A percentile compares a stretch with the other conserved stretches of the same genome.
Evolutionary conservation across 129 eudicot species (phyloP).

Genomic region (Helianthus annuus): HanXRQr2.0-SUNRISE NC_035441.2:187412735-187413234

Average conservation of each 20-base stretch:
- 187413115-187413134: conserved; percentile 1
- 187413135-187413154: conserved; percentile 27
- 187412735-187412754: too few species aligned
- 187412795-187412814: too few species aligned
- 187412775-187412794: too few species aligned
- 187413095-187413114: conserved; percentile 29
- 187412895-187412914: conserved; percentile 7
- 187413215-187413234: conserved; percentile 23
- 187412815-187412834: too few species aligned
- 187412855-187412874: background rate
- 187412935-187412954: background rate
- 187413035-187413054: conserved; percentile 37
- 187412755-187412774: too few species aligned
- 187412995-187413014: too few species aligned
- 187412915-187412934: conserved; percentile 17
- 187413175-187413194: background rate
- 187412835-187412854: too few species aligned
- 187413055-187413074: conserved; percentile 23
- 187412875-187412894: background rate
- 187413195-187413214: conserved; percentile 14
- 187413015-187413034: conserved; percentile 13
- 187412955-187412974: conserved; percentile 6
- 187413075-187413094: conserved; percentile 29
- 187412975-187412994: conserved; percentile 28
- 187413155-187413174: background rate